Percentiles rank a stretch among this genome's conserved stretches.
Conservation (phyloP, 306 rosid genomes). For the Myrica gale region DNA sequence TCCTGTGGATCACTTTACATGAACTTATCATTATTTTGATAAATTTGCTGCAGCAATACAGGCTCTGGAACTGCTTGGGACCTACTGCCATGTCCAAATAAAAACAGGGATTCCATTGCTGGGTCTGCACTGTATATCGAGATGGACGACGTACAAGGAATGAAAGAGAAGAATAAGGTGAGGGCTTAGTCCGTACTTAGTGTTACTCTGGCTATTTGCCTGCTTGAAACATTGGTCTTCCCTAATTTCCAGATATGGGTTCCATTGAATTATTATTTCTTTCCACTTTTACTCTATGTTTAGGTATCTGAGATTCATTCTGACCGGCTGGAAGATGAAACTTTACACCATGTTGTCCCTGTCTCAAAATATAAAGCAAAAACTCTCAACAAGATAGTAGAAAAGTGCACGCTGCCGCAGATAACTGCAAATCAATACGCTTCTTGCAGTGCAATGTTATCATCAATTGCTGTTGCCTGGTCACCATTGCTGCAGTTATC, state of each 20-base stretch:
- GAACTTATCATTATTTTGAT: slow-evolving; percentile 8
- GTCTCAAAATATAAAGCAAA: slow-evolving; percentile 35
- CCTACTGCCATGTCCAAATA: slow-evolving; percentile 3
- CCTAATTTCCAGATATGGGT: slow-evolving; percentile 3
- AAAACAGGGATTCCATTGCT: slow-evolving; percentile 14
- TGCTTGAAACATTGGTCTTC: slow-evolving; percentile 4
- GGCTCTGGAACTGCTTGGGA: slow-evolving; percentile 11
- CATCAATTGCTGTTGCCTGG: slow-evolving; percentile 76
- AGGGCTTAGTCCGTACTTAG: too few species aligned
- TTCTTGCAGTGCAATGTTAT: slow-evolving; percentile 66
- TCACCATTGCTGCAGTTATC: slow-evolving; percentile 60
- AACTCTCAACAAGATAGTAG: slow-evolving; percentile 25
- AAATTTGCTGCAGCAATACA: slow-evolving; percentile 24
- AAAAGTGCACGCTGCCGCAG: slow-evolving; percentile 35
- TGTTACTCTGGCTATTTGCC: background rate
- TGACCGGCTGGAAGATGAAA: slow-evolving; percentile 27
- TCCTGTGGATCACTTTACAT: slow-evolving; percentile 1
- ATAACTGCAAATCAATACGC: slow-evolving; percentile 72
- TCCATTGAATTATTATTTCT: slow-evolving; percentile 15
- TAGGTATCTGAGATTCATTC: slow-evolving; percentile 37
- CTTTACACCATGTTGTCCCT: slow-evolving; percentile 37
- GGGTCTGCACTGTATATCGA: slow-evolving; percentile 21
- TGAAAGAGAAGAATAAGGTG: too few species aligned
- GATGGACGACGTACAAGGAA: background rate
- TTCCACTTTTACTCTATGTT: slow-evolving; percentile 30